These are phyloP conservation scores for Verticillium alfalfae DNA, from an alignment of 2,329 filamentous ascomycete genomes.

Conservation along the genomic window DNA sequence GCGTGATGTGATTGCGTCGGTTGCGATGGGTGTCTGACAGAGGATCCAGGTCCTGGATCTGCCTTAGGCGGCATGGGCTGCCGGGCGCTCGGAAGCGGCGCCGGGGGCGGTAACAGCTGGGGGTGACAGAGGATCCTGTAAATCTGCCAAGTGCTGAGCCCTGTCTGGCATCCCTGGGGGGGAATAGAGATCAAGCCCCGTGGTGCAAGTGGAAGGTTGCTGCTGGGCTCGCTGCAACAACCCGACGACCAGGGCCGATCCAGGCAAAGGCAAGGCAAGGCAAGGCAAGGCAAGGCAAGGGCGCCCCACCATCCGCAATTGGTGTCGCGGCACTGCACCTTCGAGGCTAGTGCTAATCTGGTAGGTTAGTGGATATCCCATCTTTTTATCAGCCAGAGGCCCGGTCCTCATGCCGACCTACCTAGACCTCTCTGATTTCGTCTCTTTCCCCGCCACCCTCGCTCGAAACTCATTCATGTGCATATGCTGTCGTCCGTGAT, in stretches of 20 bases:
- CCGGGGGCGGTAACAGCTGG: neutral
- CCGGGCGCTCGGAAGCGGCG: neutral
- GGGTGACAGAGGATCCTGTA: neutral
- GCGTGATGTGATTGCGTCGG: neutral
- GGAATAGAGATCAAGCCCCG: neutral
- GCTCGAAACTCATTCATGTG: neutral
- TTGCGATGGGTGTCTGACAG: neutral
- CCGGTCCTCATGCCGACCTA: neutral
- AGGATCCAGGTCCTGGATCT: neutral
- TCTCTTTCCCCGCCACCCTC: neutral
- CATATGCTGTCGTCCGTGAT: neutral
- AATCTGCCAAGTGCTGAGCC: neutral
- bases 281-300: neutral
- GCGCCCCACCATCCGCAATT: constrained; percentile 13
- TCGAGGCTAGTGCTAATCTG: neutral
- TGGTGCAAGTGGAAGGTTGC: neutral
- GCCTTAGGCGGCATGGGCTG: neutral
- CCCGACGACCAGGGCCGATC: neutral
- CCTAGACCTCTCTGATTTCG: neutral
- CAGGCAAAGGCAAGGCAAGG: neutral
- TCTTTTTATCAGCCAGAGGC: constrained; percentile 2
- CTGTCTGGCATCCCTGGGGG: neutral
- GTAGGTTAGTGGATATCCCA: neutral
- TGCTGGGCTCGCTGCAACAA: neutral
- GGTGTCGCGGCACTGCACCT: neutral